Base-by-base conservation (phyloP, 805 yeast genomes). In the Cyberlindnera mississippiensis region DNA sequence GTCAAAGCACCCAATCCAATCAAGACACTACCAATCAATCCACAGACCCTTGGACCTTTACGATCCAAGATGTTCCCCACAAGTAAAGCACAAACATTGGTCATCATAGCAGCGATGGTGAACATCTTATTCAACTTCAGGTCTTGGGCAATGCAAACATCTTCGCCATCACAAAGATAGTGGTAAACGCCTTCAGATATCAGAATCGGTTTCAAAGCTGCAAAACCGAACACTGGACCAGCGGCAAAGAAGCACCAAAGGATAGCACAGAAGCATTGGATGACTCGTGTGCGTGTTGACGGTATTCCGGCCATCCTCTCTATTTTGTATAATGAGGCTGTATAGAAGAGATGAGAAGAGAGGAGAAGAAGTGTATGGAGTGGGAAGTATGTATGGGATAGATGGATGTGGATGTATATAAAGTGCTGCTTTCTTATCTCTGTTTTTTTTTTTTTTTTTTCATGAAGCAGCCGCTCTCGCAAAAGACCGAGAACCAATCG, bases 201-300 rank as follows among this genome's bases (percentile, higher is more conserved):
- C 33, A 91, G 65, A 10, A 90, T 77, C 6, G 95, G 95, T 58
- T 91, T 91, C 41, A 90, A 67, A 3, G 98, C 97, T 18, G 97
- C 96, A 67, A 90, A 90, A 4, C 98, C 98, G 70, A 90, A 90
- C 12, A 90, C 81, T 1, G 95, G 88, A 6, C 97, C 98, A 0
- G 96, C 96, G 1, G 96, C 88, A 29, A 87, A 69, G 12, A 90
- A 66, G 65, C 97, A 91, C 96, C 96, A 90, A 0, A 71, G 41
- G 14, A 87, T 75, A 22, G 96, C 90, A 63, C 96, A 85, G 2
- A 57, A 17, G 34, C 44, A 41, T 40, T 48, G 52, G 34, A 48
- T 9, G 15, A 42, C 33, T n/a, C 45, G 28, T 2, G 36, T 42
- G 14, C 38, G 38, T 17, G 45, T 37, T 2, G 51, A 42, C 4